Evolutionary conservation across 495 filamentous ascomycete species (phyloP), one percentile per base, ranked within the genome.

Genomic region (Neurospora sp.): DNA sequence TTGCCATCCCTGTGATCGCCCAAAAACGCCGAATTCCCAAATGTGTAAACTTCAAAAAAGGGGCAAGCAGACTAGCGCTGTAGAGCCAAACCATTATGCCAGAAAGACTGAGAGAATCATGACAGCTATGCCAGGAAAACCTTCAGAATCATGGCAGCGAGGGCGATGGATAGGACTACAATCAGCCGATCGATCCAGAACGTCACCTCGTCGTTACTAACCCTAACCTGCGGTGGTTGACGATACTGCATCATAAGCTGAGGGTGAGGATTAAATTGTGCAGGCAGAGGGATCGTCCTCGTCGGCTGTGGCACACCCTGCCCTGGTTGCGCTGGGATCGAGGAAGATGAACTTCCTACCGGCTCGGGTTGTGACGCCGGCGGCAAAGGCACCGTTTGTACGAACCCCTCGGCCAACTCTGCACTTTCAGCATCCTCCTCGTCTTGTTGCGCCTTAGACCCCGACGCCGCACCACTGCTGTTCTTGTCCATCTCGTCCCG

Each of bases 131-230:
- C 74, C 20, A 81, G 37, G 70, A 82, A 74, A 38, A 82, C 77
- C 74, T 88, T 89, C 69, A 86, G 40, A 2, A 89, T 71, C 79
- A 89, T 84, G 12, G 87, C 85, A 3, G 84, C 80, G 42, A 91
- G 76, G 35, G 86, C 71, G 5, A 87, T 80, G 1, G 86, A 78
- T 35, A 91, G 70, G 20, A 86, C 84, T 39, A 84, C 83, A 71
- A 91, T 91, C 39, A 86, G 75, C 70, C 86, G 82, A 78, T 91
- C 89, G n/a, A 91, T 77, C 89, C 89, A 90, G 9, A 83, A 77
- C 10, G 88, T 82, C n/a, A 87, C 82, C 14, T 72, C 74, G 53
- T 65, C 74, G 37, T 75, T 74, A 27, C 70, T 70, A 3, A 72
- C 68, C 72, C 74, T 75, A 20, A 38, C 70, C 40, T 72, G 71